Evolutionary conservation across 305 asterid genomes (phyloP), one percentile per base, ranked within the genome.

Genomic region (Petunia hybrid): DNA sequence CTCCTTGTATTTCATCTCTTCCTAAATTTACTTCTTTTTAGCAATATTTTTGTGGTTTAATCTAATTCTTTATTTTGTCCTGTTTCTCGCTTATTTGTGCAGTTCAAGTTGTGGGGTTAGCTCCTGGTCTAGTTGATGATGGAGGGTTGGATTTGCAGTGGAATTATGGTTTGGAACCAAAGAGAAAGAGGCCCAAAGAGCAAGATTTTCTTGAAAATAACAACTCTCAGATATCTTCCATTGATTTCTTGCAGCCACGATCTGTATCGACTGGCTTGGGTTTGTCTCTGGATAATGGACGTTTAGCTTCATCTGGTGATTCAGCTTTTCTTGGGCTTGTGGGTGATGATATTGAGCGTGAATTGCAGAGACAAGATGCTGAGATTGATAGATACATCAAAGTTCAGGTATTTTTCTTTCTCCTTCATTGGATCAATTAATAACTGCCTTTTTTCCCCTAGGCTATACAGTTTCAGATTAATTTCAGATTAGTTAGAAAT

Each of bases 241-340:
- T 92, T 71, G 98, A 95, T 83, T 87, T 92, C 62, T 85, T 95
- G 68, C 97, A 91, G 90, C 87, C 96, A 66, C 92, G 96, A 80
- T 91, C 98, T 41, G 98, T 94, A 75, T 94, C 99, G 1, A 94
- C 98, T 39, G 99, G 99, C 67, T 87, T 96, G 78, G 99, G 97
- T 41, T 94, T 96, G 81, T 94, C 99, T 0, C 74, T 96, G 92
- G 99, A 94, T 63, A 95, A 91, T 71, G 92, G 93, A 2, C 86
- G 96, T 46, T 65, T 88, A 87, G 85, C 89, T 63, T 92, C 95
- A 42, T 91, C 97, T 3, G 91, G 95, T 31, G 98, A 94, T 80
- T 93, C 98, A 7, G 85, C 92, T 53, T 86, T 94, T 85, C 87
- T 92, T 63, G 98, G 95, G 82, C 89, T 90, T 68, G 87, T 85